A percentile compares a stretch with the other conserved stretches of the same genome.
Evolutionary conservation across 2,329 filamentous ascomycete species (phyloP).

Genomic region (Colletotrichum graminicola): DNA sequence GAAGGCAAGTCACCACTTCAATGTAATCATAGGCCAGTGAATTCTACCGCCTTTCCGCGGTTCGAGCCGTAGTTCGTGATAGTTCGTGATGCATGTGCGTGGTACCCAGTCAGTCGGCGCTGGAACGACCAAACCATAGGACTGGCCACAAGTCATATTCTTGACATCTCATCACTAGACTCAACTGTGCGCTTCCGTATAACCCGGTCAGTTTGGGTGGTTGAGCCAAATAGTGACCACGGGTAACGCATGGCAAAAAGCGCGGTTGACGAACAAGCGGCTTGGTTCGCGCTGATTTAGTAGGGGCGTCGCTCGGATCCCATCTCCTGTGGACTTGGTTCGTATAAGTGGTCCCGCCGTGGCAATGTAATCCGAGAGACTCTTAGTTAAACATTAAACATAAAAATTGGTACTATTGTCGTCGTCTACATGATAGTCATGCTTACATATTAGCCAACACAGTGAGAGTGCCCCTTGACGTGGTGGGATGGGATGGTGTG

Average conservation of each 20-base stretch:
- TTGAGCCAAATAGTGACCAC: background rate
- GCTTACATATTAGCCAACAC: background rate
- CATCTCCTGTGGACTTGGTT: background rate
- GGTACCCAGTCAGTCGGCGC: background rate
- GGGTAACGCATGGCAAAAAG: background rate
- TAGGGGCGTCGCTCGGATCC: background rate
- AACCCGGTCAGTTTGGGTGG: background rate
- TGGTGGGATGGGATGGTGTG: no score
- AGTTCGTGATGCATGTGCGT: background rate
- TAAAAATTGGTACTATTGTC: no score
- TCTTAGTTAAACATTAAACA: no score
- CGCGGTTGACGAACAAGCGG: background rate
- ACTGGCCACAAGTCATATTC: background rate
- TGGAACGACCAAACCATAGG: no score
- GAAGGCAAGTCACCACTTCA: constrained; percentile 47
- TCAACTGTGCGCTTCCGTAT: background rate
- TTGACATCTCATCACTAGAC: background rate
- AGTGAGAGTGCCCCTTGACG: background rate
- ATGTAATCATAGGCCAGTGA: constrained; percentile 43
- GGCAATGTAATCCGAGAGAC: no score
- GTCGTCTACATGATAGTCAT: background rate
- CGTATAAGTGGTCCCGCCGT: background rate
- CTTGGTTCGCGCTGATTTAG: background rate
- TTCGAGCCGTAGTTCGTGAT: background rate
- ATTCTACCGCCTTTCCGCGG: constrained; percentile 30